These are phyloP conservation scores for Closterium sp. DNA, from an alignment of 139 green algal species.

Conservation along the genomic window DNA sequence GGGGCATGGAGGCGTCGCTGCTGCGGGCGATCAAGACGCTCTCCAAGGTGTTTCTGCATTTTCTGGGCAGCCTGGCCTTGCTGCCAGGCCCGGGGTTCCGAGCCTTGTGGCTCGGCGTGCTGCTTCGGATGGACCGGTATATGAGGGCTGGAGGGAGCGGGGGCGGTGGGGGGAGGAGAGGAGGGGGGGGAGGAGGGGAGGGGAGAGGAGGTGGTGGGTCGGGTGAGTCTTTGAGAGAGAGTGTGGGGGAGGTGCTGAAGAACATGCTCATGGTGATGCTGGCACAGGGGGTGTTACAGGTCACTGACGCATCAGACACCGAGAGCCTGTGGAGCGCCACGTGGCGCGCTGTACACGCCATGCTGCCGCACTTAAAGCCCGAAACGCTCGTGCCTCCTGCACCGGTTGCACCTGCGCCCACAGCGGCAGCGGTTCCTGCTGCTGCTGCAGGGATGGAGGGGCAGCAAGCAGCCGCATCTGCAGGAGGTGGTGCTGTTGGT, in stretches of 20 bases:
- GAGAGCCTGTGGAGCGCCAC: conserved; percentile 77
- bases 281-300: conserved; percentile 59
- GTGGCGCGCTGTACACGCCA: conserved; percentile 59
- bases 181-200: conserved; percentile 24
- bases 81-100: conserved; percentile 43
- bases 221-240: conserved; percentile 66
- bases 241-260: conserved; percentile 85
- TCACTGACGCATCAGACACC: not conserved
- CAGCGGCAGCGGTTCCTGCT: not conserved
- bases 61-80: not conserved
- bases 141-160: conserved; percentile 18
- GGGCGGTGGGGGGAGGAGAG: conserved; percentile 48
- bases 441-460: not conserved
- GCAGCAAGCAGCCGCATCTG: not conserved
- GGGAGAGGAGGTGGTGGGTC: conserved; percentile 48
- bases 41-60: conserved; percentile 66
- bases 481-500: no score
- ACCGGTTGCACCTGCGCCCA: conserved; percentile 2
- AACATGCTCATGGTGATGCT: conserved; percentile 95
- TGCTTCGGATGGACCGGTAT: conserved; percentile 44
- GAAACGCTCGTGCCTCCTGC: conserved; percentile 52
- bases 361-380: conserved; percentile 63
- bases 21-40: conserved; percentile 63
- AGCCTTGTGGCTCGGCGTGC: conserved; percentile 41
- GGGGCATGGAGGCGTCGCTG: conserved; percentile 63